Conservation (phyloP, 2,329 filamentous ascomycete genomes). For the Raffaelea deltoideospora region DNA sequence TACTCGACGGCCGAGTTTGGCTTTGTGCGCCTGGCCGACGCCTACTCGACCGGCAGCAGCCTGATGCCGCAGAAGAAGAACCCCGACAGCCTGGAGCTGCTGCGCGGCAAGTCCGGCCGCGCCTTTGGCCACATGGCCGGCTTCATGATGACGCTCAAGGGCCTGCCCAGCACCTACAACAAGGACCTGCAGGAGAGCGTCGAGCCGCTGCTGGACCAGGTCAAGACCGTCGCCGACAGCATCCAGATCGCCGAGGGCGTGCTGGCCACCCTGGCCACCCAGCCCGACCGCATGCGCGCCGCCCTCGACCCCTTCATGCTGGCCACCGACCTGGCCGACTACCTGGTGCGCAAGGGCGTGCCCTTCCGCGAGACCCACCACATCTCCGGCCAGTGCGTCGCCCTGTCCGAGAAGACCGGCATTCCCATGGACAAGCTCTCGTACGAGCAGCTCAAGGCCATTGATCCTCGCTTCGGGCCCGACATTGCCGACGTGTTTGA, state of each 20-base stretch:
- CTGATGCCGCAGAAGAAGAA: slow-evolving; percentile 82
- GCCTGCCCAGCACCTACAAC: slow-evolving; percentile 72
- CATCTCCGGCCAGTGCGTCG: slow-evolving; percentile 60
- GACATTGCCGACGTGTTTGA: slow-evolving; percentile 61
- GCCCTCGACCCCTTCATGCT: slow-evolving; percentile 75
- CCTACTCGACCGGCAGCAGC: slow-evolving; percentile 62
- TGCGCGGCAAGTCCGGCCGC: slow-evolving; percentile 63
- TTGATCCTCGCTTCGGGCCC: slow-evolving; percentile 55
- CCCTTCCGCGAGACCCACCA: slow-evolving; percentile 77
- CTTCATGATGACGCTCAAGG: slow-evolving; percentile 56
- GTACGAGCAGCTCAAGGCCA: slow-evolving; percentile 47
- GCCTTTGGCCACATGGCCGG: slow-evolving; percentile 72
- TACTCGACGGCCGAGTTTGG: slow-evolving; percentile 64
- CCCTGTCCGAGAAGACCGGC: slow-evolving; percentile 50
- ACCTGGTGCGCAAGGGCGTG: slow-evolving; percentile 53
- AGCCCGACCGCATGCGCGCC: slow-evolving; percentile 62
- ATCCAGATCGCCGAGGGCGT: slow-evolving; percentile 73
- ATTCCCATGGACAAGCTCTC: slow-evolving; percentile 58
- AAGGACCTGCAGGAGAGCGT: slow-evolving; percentile 84
- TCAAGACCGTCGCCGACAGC: slow-evolving; percentile 69
- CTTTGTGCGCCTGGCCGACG: slow-evolving; percentile 62
- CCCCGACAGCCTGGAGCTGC: slow-evolving; percentile 51
- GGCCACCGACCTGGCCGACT: slow-evolving; percentile 55
- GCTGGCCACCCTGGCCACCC: slow-evolving; percentile 53
- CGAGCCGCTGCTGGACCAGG: slow-evolving; percentile 71